These are phyloP conservation scores for Ustilago loliicola DNA, from an alignment of 1,284 basidiomycete genomes.

Conservation along the genomic window DNA sequence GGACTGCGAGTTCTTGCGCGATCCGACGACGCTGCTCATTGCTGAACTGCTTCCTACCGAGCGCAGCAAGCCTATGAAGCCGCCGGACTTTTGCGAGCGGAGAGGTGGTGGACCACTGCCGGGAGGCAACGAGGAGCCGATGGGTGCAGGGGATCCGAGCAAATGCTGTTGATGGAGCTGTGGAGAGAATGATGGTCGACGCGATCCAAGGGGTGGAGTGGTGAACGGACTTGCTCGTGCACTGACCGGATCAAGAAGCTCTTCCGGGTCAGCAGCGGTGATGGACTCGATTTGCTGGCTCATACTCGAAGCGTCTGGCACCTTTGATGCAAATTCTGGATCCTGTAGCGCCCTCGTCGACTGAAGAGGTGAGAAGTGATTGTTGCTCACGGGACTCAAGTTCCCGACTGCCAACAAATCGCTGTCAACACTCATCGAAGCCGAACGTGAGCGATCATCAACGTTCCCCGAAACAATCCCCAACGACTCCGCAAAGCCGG, in stretches of 20 bases:
- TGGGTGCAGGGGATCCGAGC: conserved; percentile 48
- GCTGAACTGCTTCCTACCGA: conserved; percentile 41
- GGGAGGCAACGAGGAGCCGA: conserved; percentile 15
- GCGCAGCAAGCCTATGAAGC: conserved; percentile 39
- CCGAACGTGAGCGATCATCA: conserved; percentile 17
- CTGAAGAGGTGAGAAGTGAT: conserved; percentile 43
- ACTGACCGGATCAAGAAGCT: conserved; percentile 20
- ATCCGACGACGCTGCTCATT: conserved; percentile 3
- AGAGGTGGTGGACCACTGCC: conserved; percentile 11
- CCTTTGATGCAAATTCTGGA: conserved; percentile 35
- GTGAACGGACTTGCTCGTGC: conserved; percentile 28
- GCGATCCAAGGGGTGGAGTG: conserved; percentile 40
- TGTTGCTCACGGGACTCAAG: conserved; percentile 33
- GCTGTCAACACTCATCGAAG: conserved; percentile 35
- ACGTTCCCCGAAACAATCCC: conserved; percentile 29
- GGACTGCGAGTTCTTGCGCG: conserved; percentile 39
- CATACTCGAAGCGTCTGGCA: conserved; percentile 27
- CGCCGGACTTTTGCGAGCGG: conserved; percentile 24
- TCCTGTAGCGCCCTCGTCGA: conserved; percentile 22
- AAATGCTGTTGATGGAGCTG: conserved; percentile 19
- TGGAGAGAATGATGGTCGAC: conserved; percentile 24
- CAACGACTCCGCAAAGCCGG: conserved; percentile 44
- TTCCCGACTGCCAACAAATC: conserved; percentile 21
- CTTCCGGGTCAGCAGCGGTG: conserved; percentile 34
- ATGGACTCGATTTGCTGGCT: conserved; percentile 41